Percentiles rank a stretch among this genome's conserved stretches.
These are phyloP conservation scores for Eucalyptus tenuipes DNA, from an alignment of 345 rosid genomes.

Conservation along the genomic window DNA sequence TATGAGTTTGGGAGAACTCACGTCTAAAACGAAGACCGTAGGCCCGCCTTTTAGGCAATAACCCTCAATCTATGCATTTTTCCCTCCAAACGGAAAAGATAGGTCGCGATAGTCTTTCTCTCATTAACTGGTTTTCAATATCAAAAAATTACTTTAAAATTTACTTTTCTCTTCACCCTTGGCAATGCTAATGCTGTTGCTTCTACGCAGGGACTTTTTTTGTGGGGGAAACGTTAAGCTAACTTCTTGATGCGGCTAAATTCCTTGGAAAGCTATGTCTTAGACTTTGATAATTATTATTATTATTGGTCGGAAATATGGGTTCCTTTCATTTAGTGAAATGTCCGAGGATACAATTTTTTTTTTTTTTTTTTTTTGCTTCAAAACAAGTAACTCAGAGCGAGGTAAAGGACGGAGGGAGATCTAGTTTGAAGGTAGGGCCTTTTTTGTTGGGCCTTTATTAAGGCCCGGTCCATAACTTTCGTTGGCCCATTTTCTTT, in stretches of 20 bases:
- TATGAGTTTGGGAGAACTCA: no score
- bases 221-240: no score
- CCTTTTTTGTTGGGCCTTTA: neutral
- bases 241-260: no score
- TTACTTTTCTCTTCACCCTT: no score
- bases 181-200: rapidly evolving
- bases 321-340: neutral
- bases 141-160: no score
- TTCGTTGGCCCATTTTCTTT: no score
- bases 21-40: rapidly evolving
- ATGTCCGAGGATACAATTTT: neutral
- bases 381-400: rapidly evolving
- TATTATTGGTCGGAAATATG: neutral
- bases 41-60: rapidly evolving
- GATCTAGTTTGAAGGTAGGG: neutral
- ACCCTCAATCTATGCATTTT: no score
- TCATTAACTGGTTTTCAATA: no score
- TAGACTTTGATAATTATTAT: neutral
- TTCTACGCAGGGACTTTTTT: rapidly evolving
- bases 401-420: rapidly evolving
- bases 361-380: no score
- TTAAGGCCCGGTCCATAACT: neutral
- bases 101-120: no score
- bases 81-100: rapidly evolving
- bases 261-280: neutral